Evolutionary conservation across 352 stramenopile genomes (phyloP), one percentile per base, ranked within the genome.

Genomic region (Peronosclerospora sorghi): DNA sequence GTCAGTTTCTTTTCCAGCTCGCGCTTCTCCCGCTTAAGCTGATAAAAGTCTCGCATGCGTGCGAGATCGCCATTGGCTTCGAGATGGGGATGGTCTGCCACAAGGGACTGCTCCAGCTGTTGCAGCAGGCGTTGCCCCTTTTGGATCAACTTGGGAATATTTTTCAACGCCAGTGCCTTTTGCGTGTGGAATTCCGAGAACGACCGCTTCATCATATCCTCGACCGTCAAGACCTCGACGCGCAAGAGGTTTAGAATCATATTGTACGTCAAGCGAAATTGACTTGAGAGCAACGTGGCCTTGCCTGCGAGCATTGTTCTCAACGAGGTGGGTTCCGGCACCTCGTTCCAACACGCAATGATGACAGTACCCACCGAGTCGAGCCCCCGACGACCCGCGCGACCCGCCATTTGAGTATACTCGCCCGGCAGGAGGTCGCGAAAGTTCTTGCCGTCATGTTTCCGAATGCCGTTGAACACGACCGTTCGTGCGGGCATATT

Each of bases 211-310:
- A 98, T 98, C 94, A 98, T 98, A 45, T 96, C 86, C 52, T 94
- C 81, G 23, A 96, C 74, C 1, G 68, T 94, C 29, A 96, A 51
- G 12, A 87, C 80, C 34, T 92, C 80, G 30, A 92, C 80, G 28
- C 95, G 86, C 19, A 98, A 64, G 10, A 98, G 59, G 61, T 97
- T 98, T 44, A 98, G 65, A 47, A 98, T 97, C 95, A 98, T 98
- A 44, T 95, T 96, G 65, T 98, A 99, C n/a, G 91, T 98, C 43
- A 99, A 62, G 6, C 96, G 77, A 70, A 99, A 99, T 67, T 98
- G 91, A 45, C 87, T 98, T 38, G 84, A 83, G 4, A 99, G 73
- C 37, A 90, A 90, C 9, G 92, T 98, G 5, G 94, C 90, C 35
- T 87, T 90, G 18, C 95, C 95, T 17, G 91, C 96, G 18, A 99